Evolutionary conservation across 345 rosid genomes (phyloP).

Genomic region (Anastatica hierochuntica): DNA sequence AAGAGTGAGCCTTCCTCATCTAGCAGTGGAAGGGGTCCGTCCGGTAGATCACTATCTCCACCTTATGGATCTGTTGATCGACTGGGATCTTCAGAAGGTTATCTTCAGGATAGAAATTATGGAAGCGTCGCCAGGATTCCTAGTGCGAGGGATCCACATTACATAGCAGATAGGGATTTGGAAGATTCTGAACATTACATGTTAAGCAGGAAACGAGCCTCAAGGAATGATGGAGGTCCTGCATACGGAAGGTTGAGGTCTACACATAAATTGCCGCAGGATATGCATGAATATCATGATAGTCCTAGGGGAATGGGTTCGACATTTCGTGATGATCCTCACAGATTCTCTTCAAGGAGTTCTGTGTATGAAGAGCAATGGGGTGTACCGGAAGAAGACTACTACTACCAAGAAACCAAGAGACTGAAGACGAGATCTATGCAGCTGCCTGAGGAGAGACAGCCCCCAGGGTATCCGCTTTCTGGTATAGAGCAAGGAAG

Average conservation of each 20-base stretch:
- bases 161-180: conserved; percentile 30
- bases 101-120: conserved; percentile 38
- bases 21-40: conserved; percentile 41
- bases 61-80: conserved; percentile 37
- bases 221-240: conserved; percentile 41
- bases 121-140: conserved; percentile 20
- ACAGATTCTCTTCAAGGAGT: conserved; percentile 32
- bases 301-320: conserved; percentile 55
- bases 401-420: conserved; percentile 49
- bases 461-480: conserved; percentile 55
- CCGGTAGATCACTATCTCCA: conserved; percentile 48
- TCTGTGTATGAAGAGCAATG: conserved; percentile 67
- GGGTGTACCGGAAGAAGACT: conserved; percentile 64
- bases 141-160: conserved; percentile 45
- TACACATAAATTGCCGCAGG: conserved; percentile 30
- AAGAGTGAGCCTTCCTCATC: conserved; percentile 67
- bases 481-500: conserved; percentile 53
- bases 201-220: conserved; percentile 37
- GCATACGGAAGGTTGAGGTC: conserved; percentile 32
- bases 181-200: conserved; percentile 43
- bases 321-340: conserved; percentile 36
- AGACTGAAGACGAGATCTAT: conserved; percentile 65
- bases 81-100: conserved; percentile 45
- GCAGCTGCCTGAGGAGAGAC: no score
- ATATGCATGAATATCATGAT: conserved; percentile 29